Evolutionary conservation across 1,284 basidiomycete genomes (phyloP).

Genomic region (Apiotrichum sp.): DNA sequence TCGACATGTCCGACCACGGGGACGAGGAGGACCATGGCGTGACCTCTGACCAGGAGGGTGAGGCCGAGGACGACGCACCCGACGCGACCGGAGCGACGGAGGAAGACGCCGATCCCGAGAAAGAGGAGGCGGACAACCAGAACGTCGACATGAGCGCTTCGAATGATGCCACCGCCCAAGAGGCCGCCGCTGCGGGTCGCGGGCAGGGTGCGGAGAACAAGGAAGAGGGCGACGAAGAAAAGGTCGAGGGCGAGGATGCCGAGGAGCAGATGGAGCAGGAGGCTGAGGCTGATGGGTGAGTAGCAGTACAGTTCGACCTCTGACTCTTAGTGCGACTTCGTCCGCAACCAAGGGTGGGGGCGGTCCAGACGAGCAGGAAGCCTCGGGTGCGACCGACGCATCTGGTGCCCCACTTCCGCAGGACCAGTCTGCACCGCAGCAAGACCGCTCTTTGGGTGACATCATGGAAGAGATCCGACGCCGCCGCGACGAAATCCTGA

Average conservation of each 20-base stretch:
- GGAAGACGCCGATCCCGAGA: conserved; percentile 37
- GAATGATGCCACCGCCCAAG: conserved; percentile 33
- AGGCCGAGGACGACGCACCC: conserved; percentile 36
- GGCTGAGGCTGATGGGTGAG: conserved; percentile 27
- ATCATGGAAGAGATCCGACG: conserved; percentile 76
- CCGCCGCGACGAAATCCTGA: conserved; percentile 76
- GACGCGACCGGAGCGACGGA: conserved; percentile 37
- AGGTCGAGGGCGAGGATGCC: conserved; percentile 26
- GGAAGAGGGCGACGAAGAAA: conserved; percentile 33
- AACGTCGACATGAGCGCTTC: conserved; percentile 38
- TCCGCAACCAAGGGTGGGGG: conserved; percentile 27
- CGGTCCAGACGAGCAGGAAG: conserved; percentile 34
- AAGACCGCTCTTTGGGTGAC: conserved; percentile 78
- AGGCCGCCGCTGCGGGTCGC: conserved; percentile 38
- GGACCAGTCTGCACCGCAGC: conserved; percentile 50
- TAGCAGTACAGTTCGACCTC: conserved; percentile 7
- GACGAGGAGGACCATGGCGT: conserved; percentile 35
- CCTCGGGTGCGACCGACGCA: conserved; percentile 37
- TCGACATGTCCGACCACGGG: conserved; percentile 25
- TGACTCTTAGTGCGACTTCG: conserved; percentile 20
- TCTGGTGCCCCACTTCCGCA: conserved; percentile 36
- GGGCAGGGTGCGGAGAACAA: conserved; percentile 28
- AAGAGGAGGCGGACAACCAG: conserved; percentile 29
- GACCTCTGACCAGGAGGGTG: conserved; percentile 38
- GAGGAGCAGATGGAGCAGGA: conserved; percentile 28